phyloP scores from a whole-genome alignment of 768 basidiomycete genomes.

The Boletus coccyginus region DNA sequence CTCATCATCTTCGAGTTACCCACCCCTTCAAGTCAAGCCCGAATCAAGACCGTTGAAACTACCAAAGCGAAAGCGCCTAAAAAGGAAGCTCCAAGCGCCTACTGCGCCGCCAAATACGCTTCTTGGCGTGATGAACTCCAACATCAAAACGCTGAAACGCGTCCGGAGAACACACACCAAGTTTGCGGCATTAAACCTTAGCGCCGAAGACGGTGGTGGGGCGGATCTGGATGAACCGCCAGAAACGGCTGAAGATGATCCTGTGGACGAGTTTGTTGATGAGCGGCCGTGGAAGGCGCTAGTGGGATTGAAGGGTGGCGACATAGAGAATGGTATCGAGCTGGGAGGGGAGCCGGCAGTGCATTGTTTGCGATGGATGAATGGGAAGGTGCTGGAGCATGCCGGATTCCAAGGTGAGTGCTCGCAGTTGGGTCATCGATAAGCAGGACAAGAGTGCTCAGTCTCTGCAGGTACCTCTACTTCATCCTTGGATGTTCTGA shows the following conservation, averaged over 20 bases:
- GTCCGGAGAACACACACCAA: constrained; percentile 72
- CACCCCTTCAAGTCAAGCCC: constrained; percentile 9
- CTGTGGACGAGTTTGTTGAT: constrained; percentile 41
- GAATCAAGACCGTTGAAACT: constrained; percentile 7
- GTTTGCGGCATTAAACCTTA: constrained; percentile 53
- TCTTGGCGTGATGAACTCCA: constrained; percentile 69
- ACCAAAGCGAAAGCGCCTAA: constrained; percentile 24
- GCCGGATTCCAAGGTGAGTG: constrained; percentile 85
- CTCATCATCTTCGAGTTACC: constrained; percentile 11
- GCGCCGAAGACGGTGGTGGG: constrained; percentile 34
- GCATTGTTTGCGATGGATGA: constrained; percentile 71
- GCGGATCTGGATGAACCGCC: constrained; percentile 34
- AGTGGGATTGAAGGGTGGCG: constrained; percentile 16
- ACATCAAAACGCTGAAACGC: constrained; percentile 71
- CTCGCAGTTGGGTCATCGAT: neutral
- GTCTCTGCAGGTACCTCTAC: constrained; percentile 58
- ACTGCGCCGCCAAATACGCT: constrained; percentile 43
- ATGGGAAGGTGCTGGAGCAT: constrained; percentile 80
- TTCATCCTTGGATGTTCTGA: constrained; percentile 71
- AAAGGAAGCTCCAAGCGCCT: constrained; percentile 16
- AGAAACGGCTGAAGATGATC: constrained; percentile 33
- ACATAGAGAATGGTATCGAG: constrained; percentile 38
- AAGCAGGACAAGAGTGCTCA: constrained; percentile 1
- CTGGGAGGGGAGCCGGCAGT: constrained; percentile 58
- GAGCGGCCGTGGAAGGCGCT: constrained; percentile 56